Percentiles rank a stretch among this genome's conserved stretches.
phyloP scores from a whole-genome alignment of 352 stramenopile genomes.

The Phytopythium litorale region DNA sequence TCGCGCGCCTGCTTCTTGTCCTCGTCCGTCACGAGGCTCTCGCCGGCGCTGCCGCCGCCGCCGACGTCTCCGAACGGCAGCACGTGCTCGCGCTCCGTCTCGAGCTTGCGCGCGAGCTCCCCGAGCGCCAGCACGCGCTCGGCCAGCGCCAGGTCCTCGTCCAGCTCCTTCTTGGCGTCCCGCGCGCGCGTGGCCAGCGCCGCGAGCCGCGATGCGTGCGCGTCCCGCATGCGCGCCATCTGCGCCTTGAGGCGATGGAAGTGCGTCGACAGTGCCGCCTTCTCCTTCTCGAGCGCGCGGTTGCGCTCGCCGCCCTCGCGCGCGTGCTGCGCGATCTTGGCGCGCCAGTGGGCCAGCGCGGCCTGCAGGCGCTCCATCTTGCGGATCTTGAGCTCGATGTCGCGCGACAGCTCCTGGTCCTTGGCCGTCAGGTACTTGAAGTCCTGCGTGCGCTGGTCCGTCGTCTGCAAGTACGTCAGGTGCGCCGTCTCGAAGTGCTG shows the following conservation, averaged over 20 bases:
- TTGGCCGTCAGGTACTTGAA: constrained; percentile 94
- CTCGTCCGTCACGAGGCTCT: constrained; percentile 22
- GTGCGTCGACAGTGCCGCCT: constrained; percentile 76
- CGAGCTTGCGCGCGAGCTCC: constrained; percentile 89
- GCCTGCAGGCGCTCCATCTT: constrained; percentile 92
- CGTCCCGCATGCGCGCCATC: constrained; percentile 88
- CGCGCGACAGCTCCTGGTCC: constrained; percentile 89
- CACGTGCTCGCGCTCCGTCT: constrained; percentile 91
- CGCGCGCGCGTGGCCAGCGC: constrained; percentile 81
- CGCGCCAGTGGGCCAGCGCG: constrained; percentile 87
- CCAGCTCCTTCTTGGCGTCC: constrained; percentile 68
- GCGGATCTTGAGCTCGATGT: constrained; percentile 93
- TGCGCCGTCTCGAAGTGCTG: constrained; percentile 93
- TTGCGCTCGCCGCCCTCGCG: constrained; percentile 90
- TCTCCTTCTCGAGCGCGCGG: constrained; percentile 86
- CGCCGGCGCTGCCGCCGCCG: not conserved
- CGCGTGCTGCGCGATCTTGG: constrained; percentile 90
- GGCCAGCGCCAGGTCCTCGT: constrained; percentile 61
- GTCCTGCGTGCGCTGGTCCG: constrained; percentile 90
- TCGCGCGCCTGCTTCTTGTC: constrained; percentile 66
- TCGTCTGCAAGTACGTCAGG: constrained; percentile 92
- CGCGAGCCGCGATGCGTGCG: constrained; percentile 72
- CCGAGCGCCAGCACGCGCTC: constrained; percentile 87
- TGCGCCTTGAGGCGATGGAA: constrained; percentile 88
- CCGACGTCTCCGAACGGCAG: constrained; percentile 73